Evolutionary conservation across 345 rosid genomes (phyloP), one percentile per base, ranked within the genome.

Genomic region (Excoecaria agallocha): DNA sequence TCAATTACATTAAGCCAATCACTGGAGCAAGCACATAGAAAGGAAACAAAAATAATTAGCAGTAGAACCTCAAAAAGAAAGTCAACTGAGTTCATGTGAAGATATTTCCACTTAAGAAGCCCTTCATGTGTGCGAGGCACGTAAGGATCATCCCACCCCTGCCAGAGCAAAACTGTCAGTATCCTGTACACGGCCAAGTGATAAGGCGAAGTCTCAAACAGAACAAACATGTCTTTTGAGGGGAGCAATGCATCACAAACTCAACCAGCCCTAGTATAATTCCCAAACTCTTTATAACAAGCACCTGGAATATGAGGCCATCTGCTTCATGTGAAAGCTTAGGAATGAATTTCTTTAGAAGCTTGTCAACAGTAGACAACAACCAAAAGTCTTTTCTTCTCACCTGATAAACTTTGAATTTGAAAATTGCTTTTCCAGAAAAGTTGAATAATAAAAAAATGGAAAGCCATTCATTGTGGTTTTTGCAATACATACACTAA

Each of bases 61-160:
- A 19, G 30, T 51, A 24, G 70, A 73, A 92, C 96, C 90, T 92
- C 97, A 73, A 90, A 94, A 30, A 89, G 81, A 86, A 92, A 92
- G 81, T 94, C 97, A 64, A 94, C 96, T 2, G 97, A 94, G 86
- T 94, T 94, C 96, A 94, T 76, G 66, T 84, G 86, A 54, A 93
- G 87, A 82, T 92, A 94, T 82, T 94, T 94, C 98, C 98, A 94
- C 84, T 94, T 92, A 75, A 94, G 66, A 76, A 92, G 98, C 60
- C 97, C 97, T 84, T 94, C 93, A 77, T 94, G 93, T 11, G 98
- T 90, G 50, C 94, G 93, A 41, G 98, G 92, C 72, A 88, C 87
- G 43, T 94, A 94, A 30, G 93, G 93, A 84, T 94, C 98, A 82
- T 94, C 98, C 98, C 98, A 94, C 68, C 96, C 97, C 97, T 94